Evolutionary conservation across 768 basidiomycete genomes (phyloP).

Genomic region (Kwoniella newhampshirensis): DNA sequence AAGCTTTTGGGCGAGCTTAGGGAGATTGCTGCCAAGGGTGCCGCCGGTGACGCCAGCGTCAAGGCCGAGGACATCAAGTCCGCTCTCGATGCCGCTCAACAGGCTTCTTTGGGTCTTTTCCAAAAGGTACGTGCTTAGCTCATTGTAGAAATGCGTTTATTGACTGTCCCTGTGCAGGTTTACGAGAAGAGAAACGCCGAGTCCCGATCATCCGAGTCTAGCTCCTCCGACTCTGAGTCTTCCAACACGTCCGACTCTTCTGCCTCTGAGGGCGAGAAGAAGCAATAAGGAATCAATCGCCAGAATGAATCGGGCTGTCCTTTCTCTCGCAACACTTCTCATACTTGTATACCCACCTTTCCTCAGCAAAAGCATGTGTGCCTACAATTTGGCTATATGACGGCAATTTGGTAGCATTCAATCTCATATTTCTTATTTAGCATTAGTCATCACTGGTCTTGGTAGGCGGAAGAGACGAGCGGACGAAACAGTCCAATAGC

Average conservation of each 20-base stretch:
- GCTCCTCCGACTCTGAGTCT: slow-evolving; percentile 24
- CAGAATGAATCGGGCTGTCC: too few species aligned
- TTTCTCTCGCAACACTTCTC: too few species aligned
- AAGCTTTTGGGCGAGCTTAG: slow-evolving; percentile 83
- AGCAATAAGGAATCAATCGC: slow-evolving; percentile 26
- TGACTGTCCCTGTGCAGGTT: slow-evolving; percentile 59
- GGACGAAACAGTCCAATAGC: too few species aligned
- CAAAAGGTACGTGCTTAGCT: slow-evolving; percentile 76
- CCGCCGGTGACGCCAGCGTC: slow-evolving; percentile 74
- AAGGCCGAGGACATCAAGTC: slow-evolving; percentile 84
- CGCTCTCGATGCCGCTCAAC: slow-evolving; percentile 90
- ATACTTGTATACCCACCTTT: too few species aligned
- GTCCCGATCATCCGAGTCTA: slow-evolving; percentile 53
- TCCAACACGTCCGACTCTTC: slow-evolving; percentile 21
- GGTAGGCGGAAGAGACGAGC: too few species aligned
- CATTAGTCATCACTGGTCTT: too few species aligned
- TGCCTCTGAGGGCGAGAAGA: slow-evolving; percentile 36
- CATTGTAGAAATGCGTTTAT: too few species aligned
- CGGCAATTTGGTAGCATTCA: too few species aligned
- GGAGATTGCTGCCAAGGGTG: slow-evolving; percentile 84
- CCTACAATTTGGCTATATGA: too few species aligned
- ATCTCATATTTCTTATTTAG: too few species aligned
- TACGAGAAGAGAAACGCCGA: slow-evolving; percentile 89
- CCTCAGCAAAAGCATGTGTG: too few species aligned
- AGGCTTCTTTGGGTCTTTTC: slow-evolving; percentile 94